These are phyloP conservation scores for Scleromitrula shiraiana DNA, from an alignment of 2,329 filamentous ascomycete species.

Conservation along the genomic window DNA sequence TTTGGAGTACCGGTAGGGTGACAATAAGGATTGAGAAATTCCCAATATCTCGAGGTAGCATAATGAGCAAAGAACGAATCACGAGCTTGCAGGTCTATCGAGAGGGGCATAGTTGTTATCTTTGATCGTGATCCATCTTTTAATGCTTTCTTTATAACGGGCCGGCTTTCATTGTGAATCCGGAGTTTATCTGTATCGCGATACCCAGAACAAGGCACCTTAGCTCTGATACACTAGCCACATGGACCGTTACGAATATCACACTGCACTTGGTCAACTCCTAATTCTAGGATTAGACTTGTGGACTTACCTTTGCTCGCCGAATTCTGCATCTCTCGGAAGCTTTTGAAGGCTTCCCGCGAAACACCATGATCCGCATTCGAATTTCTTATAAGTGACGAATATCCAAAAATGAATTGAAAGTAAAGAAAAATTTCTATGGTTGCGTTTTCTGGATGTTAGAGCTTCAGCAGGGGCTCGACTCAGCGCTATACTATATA, in stretches of 20 bases:
- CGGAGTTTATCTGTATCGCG: conserved; percentile 3
- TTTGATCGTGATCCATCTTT: neutral
- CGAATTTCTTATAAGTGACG: neutral
- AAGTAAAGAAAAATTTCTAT: neutral
- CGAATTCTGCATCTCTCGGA: conserved; percentile 13
- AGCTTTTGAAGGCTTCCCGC: conserved; percentile 12
- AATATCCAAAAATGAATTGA: neutral
- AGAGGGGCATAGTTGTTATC: neutral
- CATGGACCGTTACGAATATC: conserved; percentile 7
- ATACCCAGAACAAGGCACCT: conserved; percentile 6
- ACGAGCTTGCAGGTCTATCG: conserved; percentile 2
- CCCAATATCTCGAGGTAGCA: conserved; percentile 1
- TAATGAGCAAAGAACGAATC: conserved; percentile 7
- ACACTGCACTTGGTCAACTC: conserved; percentile 5
- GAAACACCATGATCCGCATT: no score
- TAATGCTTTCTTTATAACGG: neutral
- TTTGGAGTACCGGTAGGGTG: neutral
- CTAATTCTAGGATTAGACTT: neutral
- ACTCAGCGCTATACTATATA: neutral
- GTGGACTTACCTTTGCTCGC: conserved; percentile 11
- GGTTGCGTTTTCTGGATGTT: no score
- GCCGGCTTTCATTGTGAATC: conserved; percentile 7
- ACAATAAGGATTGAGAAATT: neutral
- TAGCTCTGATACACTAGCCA: conserved; percentile 9
- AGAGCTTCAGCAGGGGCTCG: neutral